Conservation (phyloP, 768 basidiomycete genomes). For the Phanerochaete sordida region DNA sequence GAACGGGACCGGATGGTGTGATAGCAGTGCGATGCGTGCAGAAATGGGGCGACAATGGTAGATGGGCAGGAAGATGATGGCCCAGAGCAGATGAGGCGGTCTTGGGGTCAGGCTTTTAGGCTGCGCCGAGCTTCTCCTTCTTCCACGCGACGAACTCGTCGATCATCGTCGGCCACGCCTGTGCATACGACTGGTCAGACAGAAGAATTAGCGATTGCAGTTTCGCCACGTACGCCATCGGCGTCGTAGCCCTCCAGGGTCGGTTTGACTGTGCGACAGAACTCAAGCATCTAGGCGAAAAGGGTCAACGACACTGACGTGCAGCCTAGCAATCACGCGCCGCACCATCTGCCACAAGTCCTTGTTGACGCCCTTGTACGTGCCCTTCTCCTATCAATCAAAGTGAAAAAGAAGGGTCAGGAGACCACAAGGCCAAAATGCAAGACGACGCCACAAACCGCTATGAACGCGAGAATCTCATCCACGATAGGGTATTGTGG, state of each 20-base stretch:
- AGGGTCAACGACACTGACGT: background rate
- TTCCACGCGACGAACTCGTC: conserved; percentile 80
- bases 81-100: background rate
- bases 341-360: conserved; percentile 84
- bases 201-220: background rate
- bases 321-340: conserved; percentile 3
- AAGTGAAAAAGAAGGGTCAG: background rate
- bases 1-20: background rate
- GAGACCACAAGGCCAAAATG: background rate
- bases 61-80: background rate
- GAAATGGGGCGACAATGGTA: too few species aligned
- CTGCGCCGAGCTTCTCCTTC: conserved; percentile 20
- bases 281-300: conserved; percentile 62
- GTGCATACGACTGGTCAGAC: background rate
- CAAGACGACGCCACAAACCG: conserved; percentile 36
- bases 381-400: conserved; percentile 38
- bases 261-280: conserved; percentile 58
- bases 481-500: conserved; percentile 62
- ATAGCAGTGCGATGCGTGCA: background rate
- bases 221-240: conserved; percentile 53
- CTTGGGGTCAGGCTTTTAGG: background rate
- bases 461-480: conserved; percentile 66
- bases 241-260: conserved; percentile 67
- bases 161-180: conserved; percentile 83
- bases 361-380: conserved; percentile 77